Conservation (phyloP, 179 eudicot species). For the Monotropa hypopitys region DNA sequence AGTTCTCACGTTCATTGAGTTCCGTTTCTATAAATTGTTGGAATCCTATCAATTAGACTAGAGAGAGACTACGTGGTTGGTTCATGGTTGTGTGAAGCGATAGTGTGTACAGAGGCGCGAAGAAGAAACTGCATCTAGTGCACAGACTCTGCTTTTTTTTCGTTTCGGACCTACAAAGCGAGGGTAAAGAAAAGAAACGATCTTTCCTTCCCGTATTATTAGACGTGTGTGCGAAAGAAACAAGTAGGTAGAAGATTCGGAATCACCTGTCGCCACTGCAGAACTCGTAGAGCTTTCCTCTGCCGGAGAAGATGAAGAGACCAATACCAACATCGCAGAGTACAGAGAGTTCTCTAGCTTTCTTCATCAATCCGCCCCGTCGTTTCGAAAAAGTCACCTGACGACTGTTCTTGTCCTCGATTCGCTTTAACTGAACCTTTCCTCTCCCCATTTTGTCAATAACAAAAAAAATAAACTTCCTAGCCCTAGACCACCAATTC, state of each 20-base stretch:
- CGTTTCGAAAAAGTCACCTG: slow-evolving; percentile 16
- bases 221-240: background rate
- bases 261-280: slow-evolving; percentile 12
- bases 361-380: slow-evolving; percentile 11
- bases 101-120: background rate
- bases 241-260: background rate
- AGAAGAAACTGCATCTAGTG: too few species aligned
- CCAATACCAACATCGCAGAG: slow-evolving; percentile 14
- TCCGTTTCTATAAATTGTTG: background rate
- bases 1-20: background rate
- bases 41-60: too few species aligned
- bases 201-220: background rate
- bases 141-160: background rate
- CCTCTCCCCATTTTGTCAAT: slow-evolving; percentile 9
- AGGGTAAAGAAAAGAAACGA: background rate
- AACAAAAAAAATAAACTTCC: background rate
- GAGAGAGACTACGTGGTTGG: too few species aligned
- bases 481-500: background rate
- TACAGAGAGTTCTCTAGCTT: slow-evolving; percentile 13
- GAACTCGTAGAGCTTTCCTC: slow-evolving; percentile 8
- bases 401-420: slow-evolving; percentile 13
- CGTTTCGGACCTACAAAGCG: background rate
- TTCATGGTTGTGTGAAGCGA: background rate
- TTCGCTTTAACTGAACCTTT: slow-evolving; percentile 13
- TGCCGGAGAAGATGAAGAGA: slow-evolving; percentile 12